Conservation (phyloP, 2,329 filamentous ascomycete genomes). For the Ophiostoma ulmi region DNA sequence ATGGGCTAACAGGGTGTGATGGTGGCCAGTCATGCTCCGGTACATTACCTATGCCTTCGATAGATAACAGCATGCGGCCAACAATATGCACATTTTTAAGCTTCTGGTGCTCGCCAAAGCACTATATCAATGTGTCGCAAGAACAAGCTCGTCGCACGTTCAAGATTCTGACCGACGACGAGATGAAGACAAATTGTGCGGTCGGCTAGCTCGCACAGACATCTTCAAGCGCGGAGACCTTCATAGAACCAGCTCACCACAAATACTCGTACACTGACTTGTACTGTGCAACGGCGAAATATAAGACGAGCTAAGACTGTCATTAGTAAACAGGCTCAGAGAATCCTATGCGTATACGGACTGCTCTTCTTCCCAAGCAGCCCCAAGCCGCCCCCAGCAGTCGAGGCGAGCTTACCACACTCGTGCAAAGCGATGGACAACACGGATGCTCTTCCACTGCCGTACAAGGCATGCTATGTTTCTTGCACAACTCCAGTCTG, state of each 20-base stretch:
- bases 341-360: not conserved
- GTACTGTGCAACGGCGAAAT: not conserved
- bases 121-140: not conserved
- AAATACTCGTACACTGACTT: not conserved
- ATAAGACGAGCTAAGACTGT: not conserved
- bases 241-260: not conserved
- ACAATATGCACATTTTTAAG: not conserved
- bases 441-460: slow-evolving; percentile 18
- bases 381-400: not conserved
- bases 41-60: not conserved
- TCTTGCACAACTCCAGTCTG: not conserved
- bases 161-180: slow-evolving; percentile 17
- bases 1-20: not conserved
- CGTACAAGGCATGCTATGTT: slow-evolving; percentile 10
- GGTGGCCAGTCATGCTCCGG: not conserved
- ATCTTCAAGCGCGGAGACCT: not conserved
- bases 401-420: not conserved
- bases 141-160: slow-evolving; percentile 12
- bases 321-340: not conserved
- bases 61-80: not conserved
- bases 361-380: not conserved
- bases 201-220: not conserved
- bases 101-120: slow-evolving; percentile 8
- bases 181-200: not conserved
- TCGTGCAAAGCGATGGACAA: not conserved